A percentile compares a stretch with the other conserved stretches of the same genome.
Evolutionary conservation across 805 yeast species (phyloP).

Genomic region (Lachancea cidri): DNA sequence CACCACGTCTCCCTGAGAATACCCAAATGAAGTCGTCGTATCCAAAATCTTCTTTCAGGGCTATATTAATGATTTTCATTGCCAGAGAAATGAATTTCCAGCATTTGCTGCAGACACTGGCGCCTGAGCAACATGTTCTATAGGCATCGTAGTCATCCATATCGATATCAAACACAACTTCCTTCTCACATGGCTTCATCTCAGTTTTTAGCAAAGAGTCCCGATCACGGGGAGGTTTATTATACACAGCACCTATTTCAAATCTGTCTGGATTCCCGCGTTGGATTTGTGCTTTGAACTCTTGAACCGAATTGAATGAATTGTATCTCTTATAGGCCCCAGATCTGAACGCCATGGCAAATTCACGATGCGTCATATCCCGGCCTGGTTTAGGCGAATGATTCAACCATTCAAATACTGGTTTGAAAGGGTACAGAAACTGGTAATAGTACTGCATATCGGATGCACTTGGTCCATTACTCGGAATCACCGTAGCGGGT

Average conservation of each 20-base stretch:
- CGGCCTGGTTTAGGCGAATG: slow-evolving; percentile 72
- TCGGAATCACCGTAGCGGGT: not conserved
- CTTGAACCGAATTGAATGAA: slow-evolving; percentile 61
- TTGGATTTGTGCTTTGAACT: slow-evolving; percentile 73
- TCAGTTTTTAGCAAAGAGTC: slow-evolving; percentile 70
- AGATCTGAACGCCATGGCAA: slow-evolving; percentile 83
- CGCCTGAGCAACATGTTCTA: slow-evolving; percentile 88
- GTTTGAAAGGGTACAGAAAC: slow-evolving; percentile 66
- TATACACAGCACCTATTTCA: slow-evolving; percentile 90
- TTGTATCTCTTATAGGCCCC: slow-evolving; percentile 91
- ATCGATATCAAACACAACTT: slow-evolving; percentile 94
- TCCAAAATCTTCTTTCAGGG: slow-evolving; percentile 84
- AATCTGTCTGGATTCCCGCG: slow-evolving; percentile 80
- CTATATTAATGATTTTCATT: slow-evolving; percentile 61
- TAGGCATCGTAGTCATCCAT: slow-evolving; percentile 92
- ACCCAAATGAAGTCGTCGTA: slow-evolving; percentile 87
- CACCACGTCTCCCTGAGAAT: slow-evolving; percentile 97
- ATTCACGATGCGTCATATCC: slow-evolving; percentile 84
- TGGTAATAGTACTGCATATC: slow-evolving; percentile 73
- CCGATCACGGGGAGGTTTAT: slow-evolving; percentile 81
- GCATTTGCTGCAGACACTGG: slow-evolving; percentile 80
- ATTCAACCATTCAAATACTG: slow-evolving; percentile 82
- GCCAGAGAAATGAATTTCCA: slow-evolving; percentile 92
- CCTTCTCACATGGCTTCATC: slow-evolving; percentile 78
- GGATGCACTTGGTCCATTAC: slow-evolving; percentile 35